A percentile compares a stretch with the other conserved stretches of the same genome.
phyloP scores from a whole-genome alignment of 2,329 filamentous ascomycete genomes.

The Botrytis paeoniae region DNA sequence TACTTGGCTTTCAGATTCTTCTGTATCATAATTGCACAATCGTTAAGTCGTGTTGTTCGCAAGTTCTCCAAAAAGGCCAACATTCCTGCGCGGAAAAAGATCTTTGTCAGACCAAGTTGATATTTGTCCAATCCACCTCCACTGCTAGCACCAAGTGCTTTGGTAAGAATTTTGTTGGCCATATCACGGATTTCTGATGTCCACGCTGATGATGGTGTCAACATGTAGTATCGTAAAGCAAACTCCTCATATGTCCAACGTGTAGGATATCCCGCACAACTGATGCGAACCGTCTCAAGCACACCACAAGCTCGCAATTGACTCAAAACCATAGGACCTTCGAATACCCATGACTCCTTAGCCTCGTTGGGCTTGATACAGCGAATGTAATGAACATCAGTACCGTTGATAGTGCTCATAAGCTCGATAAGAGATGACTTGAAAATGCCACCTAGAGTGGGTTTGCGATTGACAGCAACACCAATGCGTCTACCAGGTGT shows the following conservation, averaged over 20 bases:
- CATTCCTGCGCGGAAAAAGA: constrained; percentile 99
- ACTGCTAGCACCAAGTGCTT: constrained; percentile 77
- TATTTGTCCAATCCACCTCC: constrained; percentile 85
- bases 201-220: constrained; percentile 86
- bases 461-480: constrained; percentile 91
- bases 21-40: constrained; percentile 95
- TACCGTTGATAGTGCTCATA: constrained; percentile 96
- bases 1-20: constrained; percentile 97
- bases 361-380: constrained; percentile 99
- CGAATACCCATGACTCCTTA: constrained; percentile 96
- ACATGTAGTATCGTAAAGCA: constrained; percentile 95
- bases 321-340: constrained; percentile 97
- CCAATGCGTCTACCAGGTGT: constrained; percentile 81
- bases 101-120: constrained; percentile 95
- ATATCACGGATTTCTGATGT: constrained; percentile 91
- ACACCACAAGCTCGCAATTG: constrained; percentile 98
- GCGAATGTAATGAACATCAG: constrained; percentile 97
- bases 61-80: constrained; percentile 95
- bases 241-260: constrained; percentile 99
- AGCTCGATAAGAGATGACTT: constrained; percentile 97
- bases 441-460: constrained; percentile 96
- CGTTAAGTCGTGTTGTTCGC: constrained; percentile 83
- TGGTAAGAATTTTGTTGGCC: constrained; percentile 87
- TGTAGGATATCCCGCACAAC: constrained; percentile 93
- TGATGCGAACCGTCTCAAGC: constrained; percentile 95